Evolutionary conservation across 768 basidiomycete species (phyloP).

Genomic region (Boletus tomentosulus): DNA sequence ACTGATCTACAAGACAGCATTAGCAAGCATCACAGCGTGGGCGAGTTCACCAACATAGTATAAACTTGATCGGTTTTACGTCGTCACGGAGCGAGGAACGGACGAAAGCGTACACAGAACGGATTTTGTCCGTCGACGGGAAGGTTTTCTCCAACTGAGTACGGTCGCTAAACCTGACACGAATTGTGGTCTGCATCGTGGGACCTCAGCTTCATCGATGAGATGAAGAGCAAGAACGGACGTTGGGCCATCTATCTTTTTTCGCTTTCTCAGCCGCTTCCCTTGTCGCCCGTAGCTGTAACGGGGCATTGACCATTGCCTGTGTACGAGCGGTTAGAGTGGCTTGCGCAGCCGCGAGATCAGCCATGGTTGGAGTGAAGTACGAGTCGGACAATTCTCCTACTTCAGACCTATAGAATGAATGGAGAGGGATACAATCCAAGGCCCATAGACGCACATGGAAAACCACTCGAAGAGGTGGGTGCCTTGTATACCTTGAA

Average conservation of each 20-base stretch:
- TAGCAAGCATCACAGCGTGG: not conserved
- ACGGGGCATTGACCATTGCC: slow-evolving; percentile 63
- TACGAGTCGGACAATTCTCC: slow-evolving; percentile 65
- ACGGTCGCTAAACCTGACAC: slow-evolving; percentile 76
- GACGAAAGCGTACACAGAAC: slow-evolving; percentile 82
- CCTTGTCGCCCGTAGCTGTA: slow-evolving; percentile 59
- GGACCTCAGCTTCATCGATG: slow-evolving; percentile 10
- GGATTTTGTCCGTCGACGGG: slow-evolving; percentile 74
- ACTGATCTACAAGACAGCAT: slow-evolving; percentile 52
- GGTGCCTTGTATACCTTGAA: slow-evolving; percentile 52
- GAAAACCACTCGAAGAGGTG: slow-evolving; percentile 22
- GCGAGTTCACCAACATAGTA: slow-evolving; percentile 61
- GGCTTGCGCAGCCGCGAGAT: slow-evolving; percentile 65
- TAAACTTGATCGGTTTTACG: slow-evolving; percentile 73
- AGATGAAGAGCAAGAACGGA: slow-evolving; percentile 24
- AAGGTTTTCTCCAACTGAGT: slow-evolving; percentile 78
- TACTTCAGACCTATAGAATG: slow-evolving; percentile 22
- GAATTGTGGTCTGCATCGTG: slow-evolving; percentile 63
- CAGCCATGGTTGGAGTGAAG: slow-evolving; percentile 66
- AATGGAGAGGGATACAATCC: not conserved
- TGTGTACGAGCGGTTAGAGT: slow-evolving; percentile 58
- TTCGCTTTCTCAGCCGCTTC: slow-evolving; percentile 60
- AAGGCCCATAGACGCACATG: slow-evolving; percentile 31
- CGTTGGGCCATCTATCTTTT: slow-evolving; percentile 68
- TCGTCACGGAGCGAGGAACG: slow-evolving; percentile 67